Evolutionary conservation across 2,329 filamentous ascomycete species (phyloP), one percentile per base, ranked within the genome.

Genomic region (Fusarium citri): DNA sequence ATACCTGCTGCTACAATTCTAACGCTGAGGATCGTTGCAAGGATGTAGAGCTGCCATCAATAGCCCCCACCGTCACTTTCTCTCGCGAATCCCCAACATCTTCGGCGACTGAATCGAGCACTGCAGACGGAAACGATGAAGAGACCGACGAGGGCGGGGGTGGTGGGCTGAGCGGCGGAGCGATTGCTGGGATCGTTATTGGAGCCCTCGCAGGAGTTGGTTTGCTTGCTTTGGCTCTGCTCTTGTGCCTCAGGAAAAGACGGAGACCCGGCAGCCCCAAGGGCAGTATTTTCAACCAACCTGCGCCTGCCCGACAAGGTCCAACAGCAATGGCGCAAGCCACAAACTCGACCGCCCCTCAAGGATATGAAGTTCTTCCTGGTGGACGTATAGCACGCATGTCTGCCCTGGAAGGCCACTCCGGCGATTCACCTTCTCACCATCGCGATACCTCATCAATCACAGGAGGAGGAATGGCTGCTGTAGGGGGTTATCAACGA

Each of bases 321-420:
- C 80, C 81, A 1, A 71, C 81, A 0, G 72, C 78, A 10, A 81
- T 83, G 72, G 70, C 80, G 10, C 84, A 85, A 67, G 72, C 34
- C 15, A 45, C 53, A 48, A 18, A 41, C 8, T n/a, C 64, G 8
- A 37, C 51, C 23, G 76, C 80, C 3, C 81, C 84, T 5, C 82
- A 84, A 70, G 90, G 88, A 42, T 92, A 93, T 69, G 91, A 94
- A 73, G 87, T 94, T 18, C 85, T 97, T 14, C 93, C 94, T 8
- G 94, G 94, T 45, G 94, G 94, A 30, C 91, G 96, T 66, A 96
- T 99, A 63, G 93, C 96, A 41, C 91, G 96, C 59, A 98, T 99
- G 96, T 94, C 95, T 41, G 96, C 96, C 34, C 81, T 99, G 55
- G 95, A 98, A 81, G 91, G 90, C 8, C 88, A 91, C 57, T 88